Evolutionary conservation across 2,329 filamentous ascomycete species (phyloP).

Genomic region (Hawksworthiomyces lignivorus): DNA sequence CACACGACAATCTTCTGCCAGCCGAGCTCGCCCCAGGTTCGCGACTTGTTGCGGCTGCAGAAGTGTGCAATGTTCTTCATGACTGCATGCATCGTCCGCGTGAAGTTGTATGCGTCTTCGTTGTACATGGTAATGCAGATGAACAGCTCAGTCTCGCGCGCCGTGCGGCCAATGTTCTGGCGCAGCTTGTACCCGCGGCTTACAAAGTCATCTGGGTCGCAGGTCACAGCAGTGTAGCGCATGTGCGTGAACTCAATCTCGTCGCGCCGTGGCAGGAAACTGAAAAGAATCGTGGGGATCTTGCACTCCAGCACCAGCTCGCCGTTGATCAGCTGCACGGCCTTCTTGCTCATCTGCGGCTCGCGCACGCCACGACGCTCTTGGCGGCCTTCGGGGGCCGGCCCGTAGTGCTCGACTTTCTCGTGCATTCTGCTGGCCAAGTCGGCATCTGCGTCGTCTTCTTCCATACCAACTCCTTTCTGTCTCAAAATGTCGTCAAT

Average conservation of each 20-base stretch:
- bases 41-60: conserved; percentile 82
- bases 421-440: conserved; percentile 26
- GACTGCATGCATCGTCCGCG: conserved; percentile 94
- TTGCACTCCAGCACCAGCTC: conserved; percentile 98
- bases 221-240: conserved; percentile 91
- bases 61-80: conserved; percentile 98
- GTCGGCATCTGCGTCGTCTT: background rate
- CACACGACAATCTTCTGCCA: conserved; percentile 99
- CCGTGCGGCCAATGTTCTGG: conserved; percentile 86
- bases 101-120: conserved; percentile 94
- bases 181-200: conserved; percentile 85
- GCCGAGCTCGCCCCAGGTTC: conserved; percentile 92
- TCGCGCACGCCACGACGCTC: conserved; percentile 78
- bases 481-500: conserved; percentile 15
- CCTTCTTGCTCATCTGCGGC: conserved; percentile 84
- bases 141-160: conserved; percentile 87
- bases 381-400: conserved; percentile 79
- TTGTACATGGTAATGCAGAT: conserved; percentile 99
- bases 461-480: conserved; percentile 3
- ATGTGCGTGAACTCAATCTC: conserved; percentile 95
- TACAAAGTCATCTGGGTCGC: conserved; percentile 85
- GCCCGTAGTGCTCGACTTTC: conserved; percentile 75
- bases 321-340: conserved; percentile 93
- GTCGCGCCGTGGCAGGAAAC: conserved; percentile 85
- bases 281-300: conserved; percentile 96